A percentile compares a stretch with the other conserved stretches of the same genome.
These are phyloP conservation scores for Melanopsichium pennsylvanicum DNA, from an alignment of 1,284 basidiomycete genomes.

Conservation along the genomic window DNA sequence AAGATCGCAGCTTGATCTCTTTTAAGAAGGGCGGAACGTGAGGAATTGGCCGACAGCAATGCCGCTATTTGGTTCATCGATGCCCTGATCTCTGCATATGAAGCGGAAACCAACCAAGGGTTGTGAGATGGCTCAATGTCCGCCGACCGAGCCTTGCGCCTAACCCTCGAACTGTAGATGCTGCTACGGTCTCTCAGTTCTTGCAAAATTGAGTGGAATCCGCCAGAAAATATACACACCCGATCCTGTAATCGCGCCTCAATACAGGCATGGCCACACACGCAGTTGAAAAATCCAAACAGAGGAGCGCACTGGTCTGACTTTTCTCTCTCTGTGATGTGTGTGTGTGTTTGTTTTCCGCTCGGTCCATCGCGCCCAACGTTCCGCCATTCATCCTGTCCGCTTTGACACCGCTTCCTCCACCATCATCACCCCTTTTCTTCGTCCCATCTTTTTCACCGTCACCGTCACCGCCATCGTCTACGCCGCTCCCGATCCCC, in stretches of 20 bases:
- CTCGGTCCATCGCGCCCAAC: slow-evolving; percentile 25
- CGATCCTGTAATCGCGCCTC: neutral
- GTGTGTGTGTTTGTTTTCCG: slow-evolving; percentile 16
- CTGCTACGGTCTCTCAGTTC: neutral
- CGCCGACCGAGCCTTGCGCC: no score
- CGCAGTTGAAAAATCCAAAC: neutral
- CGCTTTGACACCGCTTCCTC: slow-evolving; percentile 2
- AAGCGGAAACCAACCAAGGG: no score
- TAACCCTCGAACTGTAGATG: no score
- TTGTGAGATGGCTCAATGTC: no score
- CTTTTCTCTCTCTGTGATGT: slow-evolving; percentile 1
- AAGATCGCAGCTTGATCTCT: no score
- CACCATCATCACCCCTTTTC: slow-evolving; percentile 7
- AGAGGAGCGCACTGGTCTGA: neutral
- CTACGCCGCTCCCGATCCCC: no score
- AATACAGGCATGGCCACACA: neutral
- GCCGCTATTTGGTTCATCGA: no score
- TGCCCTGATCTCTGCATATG: no score
- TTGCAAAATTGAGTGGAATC: slow-evolving; percentile 2
- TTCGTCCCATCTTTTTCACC: neutral
- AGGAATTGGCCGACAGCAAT: no score
- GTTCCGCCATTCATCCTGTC: slow-evolving; percentile 11
- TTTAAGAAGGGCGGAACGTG: no score
- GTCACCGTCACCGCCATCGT: no score
- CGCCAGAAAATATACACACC: slow-evolving; percentile 11